These are phyloP conservation scores for Suaeda aralocaspica DNA, from an alignment of 148 eudicot genomes.

Conservation along the genomic window DNA sequence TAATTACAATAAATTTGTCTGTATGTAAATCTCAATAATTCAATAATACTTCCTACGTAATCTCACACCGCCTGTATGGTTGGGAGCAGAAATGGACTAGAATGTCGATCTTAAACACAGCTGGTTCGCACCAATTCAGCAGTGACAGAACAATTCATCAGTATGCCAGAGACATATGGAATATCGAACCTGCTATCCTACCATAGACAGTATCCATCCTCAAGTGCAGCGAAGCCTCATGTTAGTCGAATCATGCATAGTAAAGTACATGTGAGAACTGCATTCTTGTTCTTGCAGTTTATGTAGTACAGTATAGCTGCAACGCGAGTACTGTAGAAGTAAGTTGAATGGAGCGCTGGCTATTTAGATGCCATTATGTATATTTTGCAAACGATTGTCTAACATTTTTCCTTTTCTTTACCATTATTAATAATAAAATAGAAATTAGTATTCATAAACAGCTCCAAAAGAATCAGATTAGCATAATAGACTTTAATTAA, in stretches of 20 bases:
- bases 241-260: not conserved
- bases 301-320: not conserved
- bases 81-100: constrained; percentile 83
- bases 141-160: constrained; percentile 92
- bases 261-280: not conserved
- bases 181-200: constrained; percentile 42
- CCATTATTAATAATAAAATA: too few relatives aligned
- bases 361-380: not conserved
- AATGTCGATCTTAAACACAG: constrained; percentile 93
- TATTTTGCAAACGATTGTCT: too few relatives aligned
- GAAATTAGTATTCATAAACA: too few relatives aligned
- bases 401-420: too few relatives aligned
- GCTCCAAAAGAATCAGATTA: too few relatives aligned
- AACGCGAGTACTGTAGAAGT: not conserved
- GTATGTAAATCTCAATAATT: not conserved
- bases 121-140: constrained; percentile 91
- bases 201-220: constrained; percentile 7
- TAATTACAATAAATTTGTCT: not conserved
- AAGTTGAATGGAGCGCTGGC: not conserved
- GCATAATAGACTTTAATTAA: not conserved
- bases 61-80: not conserved
- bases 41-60: not conserved
- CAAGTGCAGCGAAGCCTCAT: not conserved
- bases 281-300: constrained; percentile 7
- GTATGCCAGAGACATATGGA: constrained; percentile 91